phyloP scores from a whole-genome alignment of 495 filamentous ascomycete species.

The Penicillium samsonianum region DNA sequence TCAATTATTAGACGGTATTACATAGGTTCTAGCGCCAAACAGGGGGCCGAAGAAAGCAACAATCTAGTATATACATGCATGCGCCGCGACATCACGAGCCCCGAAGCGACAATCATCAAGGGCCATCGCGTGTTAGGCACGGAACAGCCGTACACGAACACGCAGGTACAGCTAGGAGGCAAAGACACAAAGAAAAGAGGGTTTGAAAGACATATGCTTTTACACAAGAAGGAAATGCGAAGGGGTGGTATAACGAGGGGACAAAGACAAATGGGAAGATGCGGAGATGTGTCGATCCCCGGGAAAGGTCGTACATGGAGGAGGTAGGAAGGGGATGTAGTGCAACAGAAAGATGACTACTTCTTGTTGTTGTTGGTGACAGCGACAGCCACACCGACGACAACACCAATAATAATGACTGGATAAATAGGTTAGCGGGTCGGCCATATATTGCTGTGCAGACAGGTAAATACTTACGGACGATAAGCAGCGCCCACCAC shows the following conservation, averaged over 20 bases:
- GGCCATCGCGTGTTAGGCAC: constrained; percentile 11
- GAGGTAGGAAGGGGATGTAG: constrained; percentile 12
- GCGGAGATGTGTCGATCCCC: constrained; percentile 8
- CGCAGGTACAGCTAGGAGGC: constrained; percentile 15
- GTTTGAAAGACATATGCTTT: constrained; percentile 30
- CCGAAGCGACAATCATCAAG: constrained; percentile 25
- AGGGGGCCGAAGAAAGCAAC: constrained; percentile 23
- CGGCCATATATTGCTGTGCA: background rate
- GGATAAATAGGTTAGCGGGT: constrained; percentile 7
- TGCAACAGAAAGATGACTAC: constrained; percentile 6
- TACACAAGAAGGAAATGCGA: constrained; percentile 31
- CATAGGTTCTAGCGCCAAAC: constrained; percentile 45
- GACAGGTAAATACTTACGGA: constrained; percentile 57
- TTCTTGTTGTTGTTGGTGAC: constrained; percentile 41
- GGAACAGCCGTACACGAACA: constrained; percentile 25
- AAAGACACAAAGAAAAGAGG: constrained; percentile 20
- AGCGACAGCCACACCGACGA: constrained; percentile 53
- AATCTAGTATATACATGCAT: constrained; percentile 50
- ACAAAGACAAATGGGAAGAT: constrained; percentile 15
- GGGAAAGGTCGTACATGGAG: constrained; percentile 25
- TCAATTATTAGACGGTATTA: constrained; percentile 37
- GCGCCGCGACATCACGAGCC: constrained; percentile 26
- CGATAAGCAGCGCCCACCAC: constrained; percentile 91
- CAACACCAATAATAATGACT: constrained; percentile 54
- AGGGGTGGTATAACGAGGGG: constrained; percentile 35